Conservation (phyloP, 2,329 filamentous ascomycete species). For the Sphaerulina populicola region DNA sequence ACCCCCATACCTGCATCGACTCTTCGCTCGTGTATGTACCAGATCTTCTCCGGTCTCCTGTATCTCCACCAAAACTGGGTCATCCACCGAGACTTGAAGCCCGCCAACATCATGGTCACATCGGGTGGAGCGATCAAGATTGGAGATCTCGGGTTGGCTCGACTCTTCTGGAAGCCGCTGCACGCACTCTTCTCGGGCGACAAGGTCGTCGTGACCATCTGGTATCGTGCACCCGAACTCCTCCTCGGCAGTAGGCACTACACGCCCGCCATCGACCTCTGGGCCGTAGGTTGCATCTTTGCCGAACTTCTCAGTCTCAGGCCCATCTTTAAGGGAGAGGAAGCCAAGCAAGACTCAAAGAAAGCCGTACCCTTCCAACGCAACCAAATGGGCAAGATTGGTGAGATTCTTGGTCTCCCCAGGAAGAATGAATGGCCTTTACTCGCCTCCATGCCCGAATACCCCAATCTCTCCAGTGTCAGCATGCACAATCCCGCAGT, state of each 20-base stretch:
- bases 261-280: slow-evolving; percentile 92
- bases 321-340: slow-evolving; percentile 96
- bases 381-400: slow-evolving; percentile 98
- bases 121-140: slow-evolving; percentile 85
- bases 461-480: slow-evolving; percentile 37
- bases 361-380: slow-evolving; percentile 95
- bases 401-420: slow-evolving; percentile 88
- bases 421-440: slow-evolving; percentile 84
- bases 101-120: slow-evolving; percentile 98
- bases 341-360: slow-evolving; percentile 98
- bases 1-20: slow-evolving; percentile 82
- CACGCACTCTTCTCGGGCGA: slow-evolving; percentile 88
- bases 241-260: slow-evolving; percentile 91
- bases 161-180: slow-evolving; percentile 87
- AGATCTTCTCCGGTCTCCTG: slow-evolving; percentile 86
- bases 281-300: slow-evolving; percentile 97
- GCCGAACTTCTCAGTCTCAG: slow-evolving; percentile 82
- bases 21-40: slow-evolving; percentile 90
- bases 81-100: slow-evolving; percentile 90
- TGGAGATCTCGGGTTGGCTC: slow-evolving; percentile 83
- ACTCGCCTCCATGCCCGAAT: slow-evolving; percentile 79
- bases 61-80: slow-evolving; percentile 98
- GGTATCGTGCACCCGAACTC: slow-evolving; percentile 93
- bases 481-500: slow-evolving; percentile 42
- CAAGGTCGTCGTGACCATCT: slow-evolving; percentile 97